Conservation (phyloP, 2,329 filamentous ascomycete species). For the Botrytis byssoidea region DNA sequence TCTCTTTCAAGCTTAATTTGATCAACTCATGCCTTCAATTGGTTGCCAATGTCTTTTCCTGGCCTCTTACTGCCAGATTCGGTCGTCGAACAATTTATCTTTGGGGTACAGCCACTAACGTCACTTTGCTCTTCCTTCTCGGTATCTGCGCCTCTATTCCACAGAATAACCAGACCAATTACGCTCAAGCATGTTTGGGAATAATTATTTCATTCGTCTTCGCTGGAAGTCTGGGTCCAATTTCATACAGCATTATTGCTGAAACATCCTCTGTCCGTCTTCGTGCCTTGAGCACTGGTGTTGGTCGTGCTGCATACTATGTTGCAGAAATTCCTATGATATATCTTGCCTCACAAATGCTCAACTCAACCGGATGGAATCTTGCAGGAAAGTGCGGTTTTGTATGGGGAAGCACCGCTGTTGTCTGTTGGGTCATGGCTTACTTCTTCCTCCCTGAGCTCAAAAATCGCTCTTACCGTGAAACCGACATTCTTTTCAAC, state of each 20-base stretch:
- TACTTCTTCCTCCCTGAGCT: constrained; percentile 58
- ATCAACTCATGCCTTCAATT: constrained; percentile 63
- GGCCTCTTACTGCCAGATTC: constrained; percentile 63
- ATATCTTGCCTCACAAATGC: constrained; percentile 60
- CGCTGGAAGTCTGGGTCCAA: constrained; percentile 59
- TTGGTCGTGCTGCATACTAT: constrained; percentile 64
- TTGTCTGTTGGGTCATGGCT: constrained; percentile 51
- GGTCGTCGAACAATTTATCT: constrained; percentile 65
- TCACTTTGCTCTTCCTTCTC: constrained; percentile 53
- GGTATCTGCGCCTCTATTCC: constrained; percentile 58
- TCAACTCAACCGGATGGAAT: constrained; percentile 49
- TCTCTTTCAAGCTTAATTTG: constrained; percentile 60
- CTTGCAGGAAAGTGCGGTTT: constrained; percentile 57
- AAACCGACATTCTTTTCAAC: constrained; percentile 51
- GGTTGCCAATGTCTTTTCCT: constrained; percentile 64
- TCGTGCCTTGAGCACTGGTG: constrained; percentile 61
- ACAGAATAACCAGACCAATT: constrained; percentile 42
- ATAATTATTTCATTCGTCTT: constrained; percentile 66
- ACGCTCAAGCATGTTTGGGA: constrained; percentile 61
- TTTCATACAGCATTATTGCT: constrained; percentile 65
- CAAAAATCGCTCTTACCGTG: constrained; percentile 53
- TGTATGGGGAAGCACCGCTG: constrained; percentile 57
- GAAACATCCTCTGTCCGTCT: constrained; percentile 66
- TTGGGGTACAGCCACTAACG: constrained; percentile 56
- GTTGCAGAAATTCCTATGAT: constrained; percentile 65